phyloP scores from a whole-genome alignment of 148 eudicot genomes.

The Agrostemma githago region DNA sequence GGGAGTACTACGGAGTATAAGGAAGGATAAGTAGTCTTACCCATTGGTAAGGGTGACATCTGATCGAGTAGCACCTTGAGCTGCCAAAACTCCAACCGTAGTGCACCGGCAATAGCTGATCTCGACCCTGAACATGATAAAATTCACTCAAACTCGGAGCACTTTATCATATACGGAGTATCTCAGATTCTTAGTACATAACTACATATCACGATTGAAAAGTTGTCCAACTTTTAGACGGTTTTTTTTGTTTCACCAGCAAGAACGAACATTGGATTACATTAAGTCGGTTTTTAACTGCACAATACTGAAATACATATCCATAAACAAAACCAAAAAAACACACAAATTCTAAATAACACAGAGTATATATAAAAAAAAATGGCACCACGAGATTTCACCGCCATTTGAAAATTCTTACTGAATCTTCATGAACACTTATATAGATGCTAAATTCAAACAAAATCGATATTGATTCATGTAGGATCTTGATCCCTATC shows the following conservation, averaged over 20 bases:
- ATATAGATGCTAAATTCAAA: not conserved
- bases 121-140: constrained; percentile 12
- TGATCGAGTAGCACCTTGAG: constrained; percentile 2
- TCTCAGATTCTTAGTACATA: not conserved
- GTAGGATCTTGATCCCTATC: not conserved
- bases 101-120: not conserved
- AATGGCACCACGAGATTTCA: not conserved
- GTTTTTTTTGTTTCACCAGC: too few relatives aligned
- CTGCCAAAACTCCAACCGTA: not conserved
- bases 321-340: not conserved
- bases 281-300: too few relatives aligned
- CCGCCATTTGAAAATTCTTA: not conserved
- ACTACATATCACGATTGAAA: not conserved
- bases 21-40: constrained; percentile 14
- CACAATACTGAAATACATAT: not conserved
- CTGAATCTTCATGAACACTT: too few relatives aligned
- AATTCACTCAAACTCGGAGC: not conserved
- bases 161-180: not conserved
- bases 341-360: not conserved
- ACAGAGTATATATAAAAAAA: too few relatives aligned
- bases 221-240: not conserved
- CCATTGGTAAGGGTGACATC: constrained; percentile 16
- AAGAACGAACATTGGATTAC: too few relatives aligned
- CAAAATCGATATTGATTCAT: not conserved
- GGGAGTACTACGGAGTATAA: too few relatives aligned